phyloP scores from a whole-genome alignment of 2,329 filamentous ascomycete species.

The Lasiodiplodia theobromae region DNA sequence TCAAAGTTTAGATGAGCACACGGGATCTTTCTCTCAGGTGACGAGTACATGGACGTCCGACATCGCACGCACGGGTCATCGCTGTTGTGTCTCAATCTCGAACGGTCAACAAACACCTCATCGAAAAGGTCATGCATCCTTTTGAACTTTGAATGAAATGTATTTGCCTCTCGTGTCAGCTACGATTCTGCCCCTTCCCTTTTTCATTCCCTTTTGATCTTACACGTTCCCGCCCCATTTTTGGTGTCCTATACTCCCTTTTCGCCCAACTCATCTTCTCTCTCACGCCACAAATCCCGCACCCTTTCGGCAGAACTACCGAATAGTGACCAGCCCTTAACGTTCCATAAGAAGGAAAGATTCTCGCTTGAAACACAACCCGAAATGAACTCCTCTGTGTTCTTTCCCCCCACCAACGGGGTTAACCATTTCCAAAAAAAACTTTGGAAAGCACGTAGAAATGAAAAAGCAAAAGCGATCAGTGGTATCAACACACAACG shows the following conservation, averaged over 20 bases:
- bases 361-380: background rate
- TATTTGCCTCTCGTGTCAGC: background rate
- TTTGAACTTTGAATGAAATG: constrained; percentile 1
- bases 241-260: background rate
- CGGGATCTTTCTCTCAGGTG: background rate
- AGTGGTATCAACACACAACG: constrained; percentile 17
- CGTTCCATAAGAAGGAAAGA: background rate
- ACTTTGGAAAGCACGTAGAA: background rate
- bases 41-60: background rate
- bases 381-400: background rate
- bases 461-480: background rate
- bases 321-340: background rate
- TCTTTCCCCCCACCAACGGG: background rate
- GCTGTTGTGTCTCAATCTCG: background rate
- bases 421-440: background rate
- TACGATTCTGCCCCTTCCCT: background rate
- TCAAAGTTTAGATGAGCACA: background rate
- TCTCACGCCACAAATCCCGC: background rate
- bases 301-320: background rate
- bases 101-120: background rate
- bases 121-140: background rate
- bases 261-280: background rate
- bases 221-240: background rate
- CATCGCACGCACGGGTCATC: background rate
- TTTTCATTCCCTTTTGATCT: background rate